Percentiles rank a stretch among this genome's conserved stretches.
Evolutionary conservation across 345 rosid species (phyloP).

Genomic region (Cardamine resedifolia): DNA sequence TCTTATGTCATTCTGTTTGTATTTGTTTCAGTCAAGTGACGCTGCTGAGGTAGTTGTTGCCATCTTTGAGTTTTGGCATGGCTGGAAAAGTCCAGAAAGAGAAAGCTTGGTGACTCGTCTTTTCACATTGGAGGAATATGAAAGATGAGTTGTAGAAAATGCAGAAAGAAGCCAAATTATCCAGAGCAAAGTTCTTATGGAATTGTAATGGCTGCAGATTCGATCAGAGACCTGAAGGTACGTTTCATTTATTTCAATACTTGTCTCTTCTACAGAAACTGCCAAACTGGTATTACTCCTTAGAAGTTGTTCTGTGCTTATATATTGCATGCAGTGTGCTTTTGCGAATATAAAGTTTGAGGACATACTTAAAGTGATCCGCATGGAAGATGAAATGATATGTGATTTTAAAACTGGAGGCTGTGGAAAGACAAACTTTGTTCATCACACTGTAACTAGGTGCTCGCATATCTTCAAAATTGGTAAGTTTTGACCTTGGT

Average conservation of each 20-base stretch:
- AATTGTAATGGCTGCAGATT: slow-evolving; percentile 1
- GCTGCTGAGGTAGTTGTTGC: too few relatives aligned
- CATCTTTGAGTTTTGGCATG: too few relatives aligned
- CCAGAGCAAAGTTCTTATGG: too few relatives aligned
- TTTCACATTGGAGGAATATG: slow-evolving; percentile 20
- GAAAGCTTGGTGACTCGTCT: not conserved
- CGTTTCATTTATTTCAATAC: not conserved
- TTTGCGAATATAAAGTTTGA: slow-evolving; percentile 11
- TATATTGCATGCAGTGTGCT: slow-evolving; percentile 12
- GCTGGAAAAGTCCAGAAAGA: too few relatives aligned
- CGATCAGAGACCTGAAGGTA: slow-evolving; percentile 23
- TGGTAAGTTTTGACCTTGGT: too few relatives aligned
- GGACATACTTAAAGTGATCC: slow-evolving; percentile 20
- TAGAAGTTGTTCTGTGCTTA: not conserved
- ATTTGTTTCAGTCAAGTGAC: too few relatives aligned
- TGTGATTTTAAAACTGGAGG: slow-evolving; percentile 26
- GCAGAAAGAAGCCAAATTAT: slow-evolving; percentile 8
- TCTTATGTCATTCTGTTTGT: too few relatives aligned
- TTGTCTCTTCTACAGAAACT: not conserved
- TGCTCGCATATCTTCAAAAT: too few relatives aligned
- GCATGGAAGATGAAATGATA: slow-evolving; percentile 10
- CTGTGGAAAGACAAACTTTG: too few relatives aligned
- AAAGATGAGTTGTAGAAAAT: slow-evolving; percentile 26
- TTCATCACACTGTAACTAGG: slow-evolving; percentile 17
- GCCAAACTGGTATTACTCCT: not conserved